Conservation (phyloP, 2,329 filamentous ascomycete genomes). For the Diaporthe sp. region DNA sequence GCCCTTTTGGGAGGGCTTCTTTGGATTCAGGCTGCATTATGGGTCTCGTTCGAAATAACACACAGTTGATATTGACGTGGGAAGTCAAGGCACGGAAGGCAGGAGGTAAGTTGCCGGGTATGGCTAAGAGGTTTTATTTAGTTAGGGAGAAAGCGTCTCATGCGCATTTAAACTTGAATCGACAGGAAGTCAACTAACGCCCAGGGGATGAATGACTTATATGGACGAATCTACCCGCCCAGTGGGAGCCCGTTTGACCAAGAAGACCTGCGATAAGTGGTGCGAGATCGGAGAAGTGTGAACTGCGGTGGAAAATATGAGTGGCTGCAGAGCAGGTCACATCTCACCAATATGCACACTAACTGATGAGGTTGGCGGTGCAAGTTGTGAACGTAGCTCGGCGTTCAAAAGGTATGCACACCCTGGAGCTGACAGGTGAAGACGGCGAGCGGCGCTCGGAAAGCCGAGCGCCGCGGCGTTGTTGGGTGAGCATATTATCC, state of each 20-base stretch:
- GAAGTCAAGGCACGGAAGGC: not conserved
- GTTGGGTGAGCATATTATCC: too few relatives aligned
- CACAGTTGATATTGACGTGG: not conserved
- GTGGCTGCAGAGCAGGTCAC: not conserved
- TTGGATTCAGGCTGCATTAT: not conserved
- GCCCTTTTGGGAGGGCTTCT: fast-evolving
- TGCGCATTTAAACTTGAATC: too few relatives aligned
- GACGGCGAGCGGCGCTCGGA: too few relatives aligned
- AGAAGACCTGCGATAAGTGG: not conserved
- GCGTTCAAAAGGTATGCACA: too few relatives aligned
- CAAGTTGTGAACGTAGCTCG: too few relatives aligned
- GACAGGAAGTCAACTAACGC: not conserved
- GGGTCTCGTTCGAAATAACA: not conserved
- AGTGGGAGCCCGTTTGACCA: too few relatives aligned
- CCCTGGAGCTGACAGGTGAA: too few relatives aligned
- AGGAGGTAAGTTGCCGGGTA: not conserved
- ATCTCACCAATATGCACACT: not conserved
- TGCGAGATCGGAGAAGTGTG: not conserved
- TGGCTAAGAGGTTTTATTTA: not conserved
- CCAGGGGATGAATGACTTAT: not conserved
- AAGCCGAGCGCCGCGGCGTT: too few relatives aligned
- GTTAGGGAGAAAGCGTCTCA: too few relatives aligned
- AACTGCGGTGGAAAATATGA: too few relatives aligned
- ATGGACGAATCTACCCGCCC: too few relatives aligned
- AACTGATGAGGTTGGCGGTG: not conserved